Evolutionary conservation across 2,329 filamentous ascomycete species (phyloP).

Genomic region (Trichophyton simii): DNA sequence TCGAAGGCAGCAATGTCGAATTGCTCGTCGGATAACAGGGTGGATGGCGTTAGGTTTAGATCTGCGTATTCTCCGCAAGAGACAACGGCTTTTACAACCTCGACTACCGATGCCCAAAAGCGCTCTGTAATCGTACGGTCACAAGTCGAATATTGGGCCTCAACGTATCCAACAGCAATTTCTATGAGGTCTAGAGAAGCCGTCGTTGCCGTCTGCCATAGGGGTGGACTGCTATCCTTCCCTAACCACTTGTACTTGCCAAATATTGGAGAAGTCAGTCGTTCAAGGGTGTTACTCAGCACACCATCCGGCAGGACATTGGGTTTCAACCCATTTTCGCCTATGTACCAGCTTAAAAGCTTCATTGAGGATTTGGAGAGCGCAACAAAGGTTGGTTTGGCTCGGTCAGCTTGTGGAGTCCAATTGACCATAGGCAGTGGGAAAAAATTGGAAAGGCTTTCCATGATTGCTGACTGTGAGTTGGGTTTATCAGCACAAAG

Average conservation of each 20-base stretch:
- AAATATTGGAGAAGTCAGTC: constrained; percentile 56
- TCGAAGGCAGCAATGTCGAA: constrained; percentile 71
- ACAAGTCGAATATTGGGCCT: constrained; percentile 26
- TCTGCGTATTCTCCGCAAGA: constrained; percentile 47
- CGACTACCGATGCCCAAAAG: constrained; percentile 60
- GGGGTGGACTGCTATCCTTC: constrained; percentile 54
- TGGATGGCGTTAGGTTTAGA: constrained; percentile 27
- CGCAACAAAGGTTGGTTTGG: constrained; percentile 71
- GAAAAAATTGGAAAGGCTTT: constrained; percentile 53
- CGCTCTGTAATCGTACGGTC: constrained; percentile 34
- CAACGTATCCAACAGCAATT: constrained; percentile 50
- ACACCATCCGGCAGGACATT: constrained; percentile 60
- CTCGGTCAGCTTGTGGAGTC: constrained; percentile 25
- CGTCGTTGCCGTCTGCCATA: constrained; percentile 72
- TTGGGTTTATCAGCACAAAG: constrained; percentile 27
- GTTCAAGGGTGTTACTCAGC: constrained; percentile 51
- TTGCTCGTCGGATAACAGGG: constrained; percentile 55
- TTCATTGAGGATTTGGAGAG: constrained; percentile 72
- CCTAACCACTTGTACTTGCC: constrained; percentile 71
- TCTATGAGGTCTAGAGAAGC: constrained; percentile 57
- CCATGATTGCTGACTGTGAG: constrained; percentile 26
- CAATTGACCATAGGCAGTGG: constrained; percentile 42
- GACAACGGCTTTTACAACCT: constrained; percentile 56
- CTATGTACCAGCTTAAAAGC: constrained; percentile 42
- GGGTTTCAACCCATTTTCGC: constrained; percentile 37